phyloP scores from a whole-genome alignment of 306 rosid species.

The Canavalia gladiata region DNA sequence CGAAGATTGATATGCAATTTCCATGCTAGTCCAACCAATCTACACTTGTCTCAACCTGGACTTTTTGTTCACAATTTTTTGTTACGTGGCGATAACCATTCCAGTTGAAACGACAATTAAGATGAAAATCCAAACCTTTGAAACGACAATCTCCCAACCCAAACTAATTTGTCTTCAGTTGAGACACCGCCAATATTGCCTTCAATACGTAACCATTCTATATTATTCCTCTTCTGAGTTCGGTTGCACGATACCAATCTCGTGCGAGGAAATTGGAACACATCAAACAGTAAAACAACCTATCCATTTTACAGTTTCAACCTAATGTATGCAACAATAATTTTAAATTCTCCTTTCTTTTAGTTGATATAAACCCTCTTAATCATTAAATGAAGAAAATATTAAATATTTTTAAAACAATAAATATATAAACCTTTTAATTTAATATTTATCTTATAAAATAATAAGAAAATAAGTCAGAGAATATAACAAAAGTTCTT shows the following conservation, averaged over 20 bases:
- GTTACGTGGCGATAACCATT: not conserved
- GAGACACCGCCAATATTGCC: not conserved
- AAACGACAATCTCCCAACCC: not conserved
- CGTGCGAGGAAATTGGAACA: not conserved
- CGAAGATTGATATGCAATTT: not conserved
- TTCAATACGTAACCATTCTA: not conserved
- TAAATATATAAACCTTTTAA: too few relatives aligned
- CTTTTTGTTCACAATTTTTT: not conserved
- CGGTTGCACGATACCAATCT: not conserved
- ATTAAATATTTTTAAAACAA: too few relatives aligned
- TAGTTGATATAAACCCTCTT: too few relatives aligned
- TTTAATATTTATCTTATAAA: too few relatives aligned
- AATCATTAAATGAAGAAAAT: too few relatives aligned
- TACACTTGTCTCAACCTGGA: slow-evolving; percentile 5
- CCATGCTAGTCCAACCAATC: not conserved
- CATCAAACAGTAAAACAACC: not conserved
- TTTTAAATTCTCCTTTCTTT: too few relatives aligned
- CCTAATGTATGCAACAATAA: too few relatives aligned
- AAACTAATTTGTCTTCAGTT: not conserved
- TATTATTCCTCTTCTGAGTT: not conserved
- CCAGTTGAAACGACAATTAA: not conserved
- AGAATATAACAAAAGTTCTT: too few relatives aligned
- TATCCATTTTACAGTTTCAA: too few relatives aligned
- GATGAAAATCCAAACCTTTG: not conserved
- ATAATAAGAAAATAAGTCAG: too few relatives aligned